Evolutionary conservation across 306 rosid genomes (phyloP).

Genomic region (Astragalus glycyphyllos): DNA sequence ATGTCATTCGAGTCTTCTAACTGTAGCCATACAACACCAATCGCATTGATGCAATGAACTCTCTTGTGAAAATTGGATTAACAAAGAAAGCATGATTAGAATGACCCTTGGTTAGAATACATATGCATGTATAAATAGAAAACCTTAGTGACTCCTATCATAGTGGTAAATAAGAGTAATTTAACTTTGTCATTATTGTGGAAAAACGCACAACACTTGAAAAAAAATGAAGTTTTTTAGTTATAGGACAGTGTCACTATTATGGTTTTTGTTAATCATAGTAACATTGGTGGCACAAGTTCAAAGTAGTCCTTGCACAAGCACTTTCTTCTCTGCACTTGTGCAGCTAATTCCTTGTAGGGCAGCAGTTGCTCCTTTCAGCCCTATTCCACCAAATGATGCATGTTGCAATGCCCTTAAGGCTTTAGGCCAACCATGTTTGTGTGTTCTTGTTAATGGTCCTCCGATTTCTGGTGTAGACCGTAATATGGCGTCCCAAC

Average conservation of each 20-base stretch:
- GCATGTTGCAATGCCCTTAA: constrained; percentile 79
- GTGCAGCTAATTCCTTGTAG: constrained; percentile 92
- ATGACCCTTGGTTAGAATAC: constrained; percentile 62
- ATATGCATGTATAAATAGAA: constrained; percentile 44
- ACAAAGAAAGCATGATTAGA: constrained; percentile 44
- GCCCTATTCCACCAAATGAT: constrained; percentile 72
- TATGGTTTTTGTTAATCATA: constrained; percentile 43
- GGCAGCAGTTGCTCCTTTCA: constrained; percentile 75
- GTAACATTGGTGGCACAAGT: constrained; percentile 49
- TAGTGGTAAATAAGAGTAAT: background rate
- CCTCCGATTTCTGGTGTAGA: constrained; percentile 88
- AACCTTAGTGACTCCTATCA: constrained; percentile 5
- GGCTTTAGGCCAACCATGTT: constrained; percentile 76
- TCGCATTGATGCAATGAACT: constrained; percentile 12
- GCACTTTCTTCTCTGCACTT: constrained; percentile 78
- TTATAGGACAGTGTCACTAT: constrained; percentile 33
- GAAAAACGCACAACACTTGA: background rate
- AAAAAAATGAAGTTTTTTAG: constrained; percentile 49
- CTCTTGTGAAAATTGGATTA: background rate
- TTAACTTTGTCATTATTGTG: background rate
- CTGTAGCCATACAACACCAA: constrained; percentile 46
- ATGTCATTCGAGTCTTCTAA: constrained; percentile 50
- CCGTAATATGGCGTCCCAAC: constrained; percentile 77
- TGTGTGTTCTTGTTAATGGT: constrained; percentile 77
- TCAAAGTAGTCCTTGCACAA: constrained; percentile 54